A percentile compares a stretch with the other conserved stretches of the same genome.
Conservation (phyloP, 164 flowering plant genomes). For the Cinnamomum chago region DNA sequence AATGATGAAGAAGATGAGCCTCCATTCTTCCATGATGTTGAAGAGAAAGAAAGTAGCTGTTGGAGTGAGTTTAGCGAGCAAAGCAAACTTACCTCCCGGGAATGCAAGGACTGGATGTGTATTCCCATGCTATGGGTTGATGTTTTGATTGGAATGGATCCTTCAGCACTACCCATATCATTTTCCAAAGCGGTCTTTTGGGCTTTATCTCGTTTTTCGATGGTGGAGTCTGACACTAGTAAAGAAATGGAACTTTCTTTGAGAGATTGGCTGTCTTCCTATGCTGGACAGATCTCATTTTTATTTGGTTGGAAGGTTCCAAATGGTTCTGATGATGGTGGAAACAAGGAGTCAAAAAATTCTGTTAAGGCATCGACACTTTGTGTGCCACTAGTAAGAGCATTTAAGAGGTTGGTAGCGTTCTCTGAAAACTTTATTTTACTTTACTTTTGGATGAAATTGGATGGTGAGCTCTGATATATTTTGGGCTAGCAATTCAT, state of each 20-base stretch:
- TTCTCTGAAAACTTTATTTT: background rate
- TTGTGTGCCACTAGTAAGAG: constrained; percentile 52
- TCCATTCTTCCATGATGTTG: constrained; percentile 31
- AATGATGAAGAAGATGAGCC: constrained; percentile 46
- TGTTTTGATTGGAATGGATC: constrained; percentile 62
- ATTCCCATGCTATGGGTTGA: constrained; percentile 88
- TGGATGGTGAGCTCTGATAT: background rate
- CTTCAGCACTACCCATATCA: constrained; percentile 59
- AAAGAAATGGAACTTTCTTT: constrained; percentile 44
- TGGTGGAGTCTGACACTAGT: constrained; percentile 61
- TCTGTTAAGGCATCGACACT: constrained; percentile 52
- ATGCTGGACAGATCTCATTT: constrained; percentile 47
- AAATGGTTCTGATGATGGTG: constrained; percentile 89
- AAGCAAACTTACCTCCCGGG: constrained; percentile 44
- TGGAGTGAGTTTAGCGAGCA: constrained; percentile 70
- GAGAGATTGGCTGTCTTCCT: constrained; percentile 54
- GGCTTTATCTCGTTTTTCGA: constrained; percentile 74
- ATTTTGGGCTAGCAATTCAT: too few relatives aligned
- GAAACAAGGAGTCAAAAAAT: constrained; percentile 60
- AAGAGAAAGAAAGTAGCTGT: constrained; percentile 53
- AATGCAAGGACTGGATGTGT: constrained; percentile 81
- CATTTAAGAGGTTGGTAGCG: constrained; percentile 62
- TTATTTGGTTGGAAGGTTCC: constrained; percentile 77
- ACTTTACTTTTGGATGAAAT: background rate
- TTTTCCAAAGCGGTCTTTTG: constrained; percentile 83